Evolutionary conservation across 2,329 filamentous ascomycete species (phyloP), one percentile per base, ranked within the genome.

Genomic region (Alternaria tenuissima): DNA sequence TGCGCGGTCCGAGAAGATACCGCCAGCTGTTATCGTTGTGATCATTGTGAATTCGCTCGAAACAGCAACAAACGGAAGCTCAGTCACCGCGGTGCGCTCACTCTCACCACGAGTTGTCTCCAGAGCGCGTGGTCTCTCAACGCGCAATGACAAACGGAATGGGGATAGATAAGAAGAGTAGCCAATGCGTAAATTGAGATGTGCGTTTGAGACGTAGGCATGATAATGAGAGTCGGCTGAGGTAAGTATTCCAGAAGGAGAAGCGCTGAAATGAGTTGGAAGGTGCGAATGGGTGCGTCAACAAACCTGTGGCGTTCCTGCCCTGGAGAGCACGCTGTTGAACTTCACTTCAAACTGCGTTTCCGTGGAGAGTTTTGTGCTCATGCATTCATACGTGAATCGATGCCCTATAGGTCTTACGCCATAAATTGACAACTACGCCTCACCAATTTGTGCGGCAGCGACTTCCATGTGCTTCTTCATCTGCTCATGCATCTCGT

Each of bases 401-500:
- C 2, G 7, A 34, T 14, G 38, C 20, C 28, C 28, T 28, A 12
- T 24, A 9, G 18, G 5, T 43, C 18, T 8, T 7, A 8, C 34
- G 18, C 18, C n/a, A 18, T 48, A 30, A n/a, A 36, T 14, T 22
- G 28, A 7, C 56, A 28, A 7, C 55, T 46, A 70, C 20, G 61
- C 41, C 43, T 72, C 66, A 43, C 65, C 59, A 24, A 62, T 63
- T 38, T 64, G 66, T 7, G 66, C 62, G 18, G 58, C 55, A 14
- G 68, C 66, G 26, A 55, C 20, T 16, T 74, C 70, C 36, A 78
- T 43, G 8, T 74, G 66, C 41, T 49, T 64, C 62, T 72, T 79
- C 67, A 78, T 76, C 47, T 62, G 71, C 28, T 71, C 68, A 43
- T 73, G 62, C 38, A 62, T 70, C 20, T 78, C 78, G 26, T 70